Evolutionary conservation across 225 moss, liverwort and hornwort genomes (phyloP).

Genomic region (Marchantia polymorpha): DNA sequence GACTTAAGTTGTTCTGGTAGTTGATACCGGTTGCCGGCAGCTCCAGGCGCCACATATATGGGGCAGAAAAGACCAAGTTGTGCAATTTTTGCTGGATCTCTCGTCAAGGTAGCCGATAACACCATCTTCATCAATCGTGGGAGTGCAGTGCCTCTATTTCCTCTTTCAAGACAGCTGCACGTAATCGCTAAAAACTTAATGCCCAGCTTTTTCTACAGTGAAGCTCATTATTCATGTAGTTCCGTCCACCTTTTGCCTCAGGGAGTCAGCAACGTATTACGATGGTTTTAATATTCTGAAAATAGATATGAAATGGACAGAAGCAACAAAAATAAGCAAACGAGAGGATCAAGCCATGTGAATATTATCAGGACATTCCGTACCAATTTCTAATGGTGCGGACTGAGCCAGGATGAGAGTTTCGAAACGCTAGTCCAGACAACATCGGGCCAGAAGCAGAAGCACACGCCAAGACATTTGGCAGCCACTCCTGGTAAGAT

Average conservation of each 20-base stretch:
- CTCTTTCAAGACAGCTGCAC: conserved; percentile 76
- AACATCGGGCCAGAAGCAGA: conserved; percentile 12
- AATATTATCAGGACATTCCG: neutral
- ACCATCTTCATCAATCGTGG: conserved; percentile 93
- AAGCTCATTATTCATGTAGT: neutral
- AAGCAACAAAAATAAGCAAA: too few relatives aligned
- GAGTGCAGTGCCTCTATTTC: conserved; percentile 63
- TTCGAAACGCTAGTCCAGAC: neutral
- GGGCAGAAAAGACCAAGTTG: conserved; percentile 87
- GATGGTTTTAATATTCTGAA: too few relatives aligned
- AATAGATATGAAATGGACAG: too few relatives aligned
- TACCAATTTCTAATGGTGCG: conserved; percentile 71
- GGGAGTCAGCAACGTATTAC: neutral
- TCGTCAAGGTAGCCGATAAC: conserved; percentile 90
- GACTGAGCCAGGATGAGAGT: conserved; percentile 40
- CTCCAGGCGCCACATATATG: conserved; percentile 73
- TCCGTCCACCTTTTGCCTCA: neutral
- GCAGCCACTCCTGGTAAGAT: conserved; percentile 96
- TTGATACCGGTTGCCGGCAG: conserved; percentile 77
- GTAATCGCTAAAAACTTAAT: neutral
- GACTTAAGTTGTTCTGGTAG: conserved; percentile 80
- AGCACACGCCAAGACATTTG: conserved; percentile 70
- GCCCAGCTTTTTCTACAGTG: neutral
- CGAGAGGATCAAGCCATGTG: too few relatives aligned
- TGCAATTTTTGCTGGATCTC: conserved; percentile 92